Evolutionary conservation across 2,329 filamentous ascomycete genomes (phyloP).

Genomic region (Venturia pyrina): DNA sequence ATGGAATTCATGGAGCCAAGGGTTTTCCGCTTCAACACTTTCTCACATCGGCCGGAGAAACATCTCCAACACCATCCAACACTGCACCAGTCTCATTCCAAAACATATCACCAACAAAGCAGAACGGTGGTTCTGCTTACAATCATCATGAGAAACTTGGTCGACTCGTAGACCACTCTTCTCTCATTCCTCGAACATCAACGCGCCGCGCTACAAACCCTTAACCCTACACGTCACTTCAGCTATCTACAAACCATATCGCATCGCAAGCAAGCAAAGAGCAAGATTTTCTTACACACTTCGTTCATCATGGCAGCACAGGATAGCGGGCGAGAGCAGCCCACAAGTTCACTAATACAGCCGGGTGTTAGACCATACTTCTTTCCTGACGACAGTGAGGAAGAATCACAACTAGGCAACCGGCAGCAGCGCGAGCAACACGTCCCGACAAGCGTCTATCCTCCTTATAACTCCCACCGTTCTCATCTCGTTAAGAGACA

Average conservation of each 20-base stretch:
- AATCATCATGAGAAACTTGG: background rate
- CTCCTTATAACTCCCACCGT: background rate
- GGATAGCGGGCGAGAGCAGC: background rate
- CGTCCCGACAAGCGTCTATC: background rate
- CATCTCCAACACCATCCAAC: background rate
- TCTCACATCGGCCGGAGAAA: background rate
- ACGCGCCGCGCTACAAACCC: background rate
- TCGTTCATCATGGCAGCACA: slow-evolving; percentile 4
- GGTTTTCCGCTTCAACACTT: background rate
- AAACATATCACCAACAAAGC: background rate
- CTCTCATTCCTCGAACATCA: background rate
- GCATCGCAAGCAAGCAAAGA: slow-evolving; percentile 2
- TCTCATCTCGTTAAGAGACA: background rate
- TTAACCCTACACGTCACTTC: background rate
- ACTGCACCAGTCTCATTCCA: background rate
- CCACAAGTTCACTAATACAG: background rate
- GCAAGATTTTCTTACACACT: background rate
- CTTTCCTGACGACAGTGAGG: background rate
- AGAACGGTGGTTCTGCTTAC: background rate
- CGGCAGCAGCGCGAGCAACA: background rate
- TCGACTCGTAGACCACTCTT: background rate
- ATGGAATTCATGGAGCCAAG: background rate
- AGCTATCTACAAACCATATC: background rate
- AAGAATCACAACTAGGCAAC: slow-evolving; percentile 3
- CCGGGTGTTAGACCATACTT: slow-evolving; percentile 2